Conservation (phyloP, 2,329 filamentous ascomycete species). For the Chaetomium sp. region DNA sequence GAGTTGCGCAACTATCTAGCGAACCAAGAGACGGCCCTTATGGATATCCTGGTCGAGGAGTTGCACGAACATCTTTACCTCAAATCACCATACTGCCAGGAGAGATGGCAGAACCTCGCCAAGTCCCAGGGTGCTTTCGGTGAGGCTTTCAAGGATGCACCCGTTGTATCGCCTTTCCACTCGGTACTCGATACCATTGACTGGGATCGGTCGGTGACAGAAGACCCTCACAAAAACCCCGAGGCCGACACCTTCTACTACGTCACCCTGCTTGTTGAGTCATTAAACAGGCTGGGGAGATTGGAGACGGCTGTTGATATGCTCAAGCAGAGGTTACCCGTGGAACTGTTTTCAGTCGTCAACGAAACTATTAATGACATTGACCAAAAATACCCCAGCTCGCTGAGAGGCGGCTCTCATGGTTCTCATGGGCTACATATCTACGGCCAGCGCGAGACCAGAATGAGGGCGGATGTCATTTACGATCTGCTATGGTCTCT, state of each 20-base stretch:
- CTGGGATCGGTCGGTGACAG: constrained; percentile 56
- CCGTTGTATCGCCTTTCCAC: constrained; percentile 49
- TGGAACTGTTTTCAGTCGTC: constrained; percentile 88
- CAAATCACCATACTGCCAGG: constrained; percentile 95
- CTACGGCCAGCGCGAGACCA: constrained; percentile 63
- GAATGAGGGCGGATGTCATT: constrained; percentile 75
- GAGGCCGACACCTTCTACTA: constrained; percentile 96
- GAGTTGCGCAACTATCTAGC: constrained; percentile 83
- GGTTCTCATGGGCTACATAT: constrained; percentile 53
- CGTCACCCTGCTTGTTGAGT: constrained; percentile 78
- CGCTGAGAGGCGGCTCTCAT: constrained; percentile 52
- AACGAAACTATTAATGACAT: constrained; percentile 94
- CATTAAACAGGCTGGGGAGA: constrained; percentile 80
- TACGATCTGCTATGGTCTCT: constrained; percentile 87
- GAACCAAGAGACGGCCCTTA: constrained; percentile 86
- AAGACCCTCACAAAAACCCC: constrained; percentile 88
- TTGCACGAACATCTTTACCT: constrained; percentile 95
- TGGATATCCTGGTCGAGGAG: constrained; percentile 95
- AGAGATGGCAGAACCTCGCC: constrained; percentile 82
- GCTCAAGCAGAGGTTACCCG: constrained; percentile 85
- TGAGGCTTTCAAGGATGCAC: constrained; percentile 40
- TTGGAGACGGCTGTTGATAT: constrained; percentile 81
- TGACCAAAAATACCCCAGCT: constrained; percentile 84
- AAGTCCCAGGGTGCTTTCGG: constrained; percentile 49
- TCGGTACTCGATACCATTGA: constrained; percentile 55